Conservation (phyloP, 2,329 filamentous ascomycete species). For the Diaporthe ilicicola region DNA sequence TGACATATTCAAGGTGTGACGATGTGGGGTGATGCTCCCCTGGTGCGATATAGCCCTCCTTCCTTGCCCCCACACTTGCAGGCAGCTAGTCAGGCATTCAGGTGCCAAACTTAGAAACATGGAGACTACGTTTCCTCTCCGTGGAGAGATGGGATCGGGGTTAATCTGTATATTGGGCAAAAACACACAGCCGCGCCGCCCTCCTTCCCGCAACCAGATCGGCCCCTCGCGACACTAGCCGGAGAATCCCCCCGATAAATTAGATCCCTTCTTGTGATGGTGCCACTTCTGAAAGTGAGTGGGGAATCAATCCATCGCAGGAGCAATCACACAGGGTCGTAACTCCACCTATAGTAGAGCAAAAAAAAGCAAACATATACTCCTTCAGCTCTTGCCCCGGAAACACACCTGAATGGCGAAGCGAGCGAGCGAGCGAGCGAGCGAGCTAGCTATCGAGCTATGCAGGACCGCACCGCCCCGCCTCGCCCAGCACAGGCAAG, state of each 20-base stretch:
- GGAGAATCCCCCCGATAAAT: conserved; percentile 12
- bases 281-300: not conserved
- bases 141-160: conserved; percentile 4
- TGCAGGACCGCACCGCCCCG: not conserved
- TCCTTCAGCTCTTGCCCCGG: not conserved
- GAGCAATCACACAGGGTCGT: conserved; percentile 9
- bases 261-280: conserved; percentile 4
- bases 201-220: conserved; percentile 3
- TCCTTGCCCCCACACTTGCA: not conserved
- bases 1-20: conserved; percentile 7
- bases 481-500: not conserved
- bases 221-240: conserved; percentile 10
- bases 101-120: conserved; percentile 31
- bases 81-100: conserved; percentile 3
- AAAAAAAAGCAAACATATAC: not conserved
- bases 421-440: too few relatives aligned
- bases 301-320: not conserved
- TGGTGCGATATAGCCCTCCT: conserved; percentile 12
- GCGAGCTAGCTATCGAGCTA: not conserved
- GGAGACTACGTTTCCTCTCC: not conserved
- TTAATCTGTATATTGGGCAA: not conserved
- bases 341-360: not conserved
- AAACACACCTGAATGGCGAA: too few relatives aligned
- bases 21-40: not conserved
- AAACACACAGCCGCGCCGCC: not conserved